These are phyloP conservation scores for Akanthomyces lecanii DNA, from an alignment of 2,329 filamentous ascomycete genomes.

Conservation along the genomic window DNA sequence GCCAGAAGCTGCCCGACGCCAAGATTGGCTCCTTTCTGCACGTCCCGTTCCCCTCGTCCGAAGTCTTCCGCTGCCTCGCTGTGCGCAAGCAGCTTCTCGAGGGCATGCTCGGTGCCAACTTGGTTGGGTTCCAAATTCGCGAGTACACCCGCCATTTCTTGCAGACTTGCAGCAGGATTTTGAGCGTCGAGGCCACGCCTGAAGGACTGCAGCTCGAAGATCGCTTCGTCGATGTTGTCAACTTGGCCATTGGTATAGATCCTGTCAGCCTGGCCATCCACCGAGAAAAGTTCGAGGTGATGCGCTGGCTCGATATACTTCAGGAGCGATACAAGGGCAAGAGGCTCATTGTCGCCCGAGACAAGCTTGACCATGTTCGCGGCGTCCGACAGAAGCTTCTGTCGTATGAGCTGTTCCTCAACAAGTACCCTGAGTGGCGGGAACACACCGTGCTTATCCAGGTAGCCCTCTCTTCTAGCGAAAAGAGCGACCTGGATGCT, in stretches of 20 bases:
- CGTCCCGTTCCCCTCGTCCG: slow-evolving; percentile 91
- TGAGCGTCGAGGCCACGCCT: slow-evolving; percentile 83
- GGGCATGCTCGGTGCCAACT: slow-evolving; percentile 87
- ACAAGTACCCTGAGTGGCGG: slow-evolving; percentile 86
- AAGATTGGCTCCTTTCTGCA: slow-evolving; percentile 97
- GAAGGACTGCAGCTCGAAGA: slow-evolving; percentile 89
- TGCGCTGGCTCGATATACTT: slow-evolving; percentile 74
- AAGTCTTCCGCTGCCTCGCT: slow-evolving; percentile 89
- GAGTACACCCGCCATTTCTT: slow-evolving; percentile 94
- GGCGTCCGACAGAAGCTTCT: slow-evolving; percentile 92
- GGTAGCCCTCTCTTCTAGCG: slow-evolving; percentile 84
- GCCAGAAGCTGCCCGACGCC: slow-evolving; percentile 84
- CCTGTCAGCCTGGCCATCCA: slow-evolving; percentile 69
- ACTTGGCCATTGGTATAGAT: slow-evolving; percentile 86
- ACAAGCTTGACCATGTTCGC: slow-evolving; percentile 89
- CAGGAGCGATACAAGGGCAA: slow-evolving; percentile 82
- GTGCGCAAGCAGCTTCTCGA: slow-evolving; percentile 82
- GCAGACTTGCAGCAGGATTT: slow-evolving; percentile 87
- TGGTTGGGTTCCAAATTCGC: slow-evolving; percentile 88
- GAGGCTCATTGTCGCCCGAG: slow-evolving; percentile 84
- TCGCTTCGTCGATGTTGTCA: slow-evolving; percentile 84
- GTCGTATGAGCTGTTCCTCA: slow-evolving; percentile 88
- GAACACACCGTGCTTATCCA: slow-evolving; percentile 89
- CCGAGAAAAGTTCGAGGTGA: slow-evolving; percentile 67
- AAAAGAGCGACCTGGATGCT: slow-evolving; percentile 81